phyloP scores from a whole-genome alignment of 116 monocot species.

The Iris pallida region DNA sequence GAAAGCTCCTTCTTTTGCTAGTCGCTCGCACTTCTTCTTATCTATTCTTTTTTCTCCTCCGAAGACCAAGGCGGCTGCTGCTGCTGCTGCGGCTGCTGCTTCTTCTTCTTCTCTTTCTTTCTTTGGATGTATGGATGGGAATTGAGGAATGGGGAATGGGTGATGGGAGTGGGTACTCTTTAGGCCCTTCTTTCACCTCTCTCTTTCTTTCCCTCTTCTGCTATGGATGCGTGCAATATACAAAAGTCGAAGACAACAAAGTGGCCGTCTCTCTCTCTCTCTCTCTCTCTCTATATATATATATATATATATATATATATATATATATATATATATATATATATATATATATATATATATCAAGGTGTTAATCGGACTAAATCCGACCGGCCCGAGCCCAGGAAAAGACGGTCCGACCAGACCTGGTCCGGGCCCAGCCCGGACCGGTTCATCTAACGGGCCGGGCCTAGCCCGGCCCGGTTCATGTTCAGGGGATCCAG shows the following conservation, averaged over 20 bases:
- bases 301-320: conserved; percentile 1
- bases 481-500: too few species aligned
- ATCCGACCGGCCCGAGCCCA: too few species aligned
- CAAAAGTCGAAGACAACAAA: conserved; percentile 4
- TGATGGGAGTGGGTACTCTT: neutral
- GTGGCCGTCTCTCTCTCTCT: neutral
- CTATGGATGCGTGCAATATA: conserved; percentile 10
- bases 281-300: neutral
- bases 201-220: neutral
- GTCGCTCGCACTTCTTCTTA: neutral
- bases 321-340: conserved; percentile 2
- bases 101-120: conserved; percentile 1
- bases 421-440: too few species aligned
- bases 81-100: too few species aligned
- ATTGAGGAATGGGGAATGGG: neutral
- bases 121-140: neutral
- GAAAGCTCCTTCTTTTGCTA: neutral
- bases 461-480: too few species aligned
- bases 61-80: too few species aligned
- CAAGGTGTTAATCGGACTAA: too few species aligned
- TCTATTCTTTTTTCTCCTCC: neutral
- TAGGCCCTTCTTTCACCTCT: neutral
- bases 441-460: too few species aligned
- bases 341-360: conserved; percentile 1
- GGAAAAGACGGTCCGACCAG: too few species aligned